Base-by-base conservation (phyloP, 2,329 filamentous ascomycete species). In the Trichoderma breve region DNA sequence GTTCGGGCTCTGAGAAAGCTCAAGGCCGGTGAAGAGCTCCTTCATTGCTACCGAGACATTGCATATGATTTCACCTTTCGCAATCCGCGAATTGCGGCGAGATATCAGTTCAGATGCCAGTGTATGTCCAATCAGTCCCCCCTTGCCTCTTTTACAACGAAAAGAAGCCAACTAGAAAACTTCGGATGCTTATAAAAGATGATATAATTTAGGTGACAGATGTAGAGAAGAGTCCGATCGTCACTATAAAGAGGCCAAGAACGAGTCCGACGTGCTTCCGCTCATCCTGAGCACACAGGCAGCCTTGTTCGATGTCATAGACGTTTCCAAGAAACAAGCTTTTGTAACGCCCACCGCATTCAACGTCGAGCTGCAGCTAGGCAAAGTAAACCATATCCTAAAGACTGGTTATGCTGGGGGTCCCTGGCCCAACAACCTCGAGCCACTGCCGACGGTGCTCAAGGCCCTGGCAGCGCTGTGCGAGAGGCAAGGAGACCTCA, bases 41-140 rank as follows among this genome's bases (percentile, higher is more conserved):
- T 68, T 11, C 68, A 58, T 15, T 67, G 60, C 18, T 73, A 71
- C 26, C 36, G 47, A 32, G 66, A 71, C 9, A 32, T 55, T n/a
- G 6, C 53, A 4, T 62, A 71, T 11, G 71, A 73, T 6, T 61
- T 67, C 12, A 62, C 36, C 8, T 57, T 65, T 64, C 71, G 71
- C 36, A 57, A 57, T 12, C 58, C 65, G 4, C 34, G 60, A 5
- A 24, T 72, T 3, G 5, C 26, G 28, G 12, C 47, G 2, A 39
- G 47, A 21, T 70, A 72, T 70, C 71, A 63, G 11, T 72, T 72
- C 15, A 14, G 18, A 28, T 72, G 71, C 15, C 43, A 55, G 11
- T 72, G 71, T 72, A 70, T 24, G 71, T 57, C 26, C 15, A 34
- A 2, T 12, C 15, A 34, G 2, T 12, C 24, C 30, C 14, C 15